phyloP scores from a whole-genome alignment of 2,329 filamentous ascomycete species.

The Pestalotiopsis sp. region DNA sequence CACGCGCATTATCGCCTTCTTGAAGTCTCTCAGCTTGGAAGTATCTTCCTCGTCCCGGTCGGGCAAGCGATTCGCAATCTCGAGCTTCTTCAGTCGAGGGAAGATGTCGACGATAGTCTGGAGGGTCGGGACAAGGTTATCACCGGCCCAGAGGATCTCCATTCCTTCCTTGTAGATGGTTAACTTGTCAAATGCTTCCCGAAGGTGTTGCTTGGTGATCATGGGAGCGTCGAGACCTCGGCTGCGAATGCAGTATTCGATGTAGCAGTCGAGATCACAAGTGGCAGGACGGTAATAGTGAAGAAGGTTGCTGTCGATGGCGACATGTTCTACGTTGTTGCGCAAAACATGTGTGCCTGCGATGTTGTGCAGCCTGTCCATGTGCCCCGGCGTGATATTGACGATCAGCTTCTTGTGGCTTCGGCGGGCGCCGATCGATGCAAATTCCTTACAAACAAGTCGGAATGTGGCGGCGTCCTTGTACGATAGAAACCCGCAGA shows the following conservation, averaged over 20 bases:
- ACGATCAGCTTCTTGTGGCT: not conserved
- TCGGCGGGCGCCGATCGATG: not conserved
- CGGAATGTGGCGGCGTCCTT: not conserved
- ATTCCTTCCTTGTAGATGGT: not conserved
- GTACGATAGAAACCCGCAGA: not conserved
- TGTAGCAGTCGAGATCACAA: too few species aligned
- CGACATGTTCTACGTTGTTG: not conserved
- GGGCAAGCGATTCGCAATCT: not conserved
- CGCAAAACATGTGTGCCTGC: not conserved
- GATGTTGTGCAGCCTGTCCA: not conserved
- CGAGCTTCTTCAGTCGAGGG: not conserved
- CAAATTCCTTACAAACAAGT: not conserved
- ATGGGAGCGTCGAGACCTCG: not conserved
- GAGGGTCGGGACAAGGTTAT: not conserved
- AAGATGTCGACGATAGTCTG: not conserved
- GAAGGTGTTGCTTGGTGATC: not conserved
- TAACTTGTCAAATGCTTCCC: not conserved
- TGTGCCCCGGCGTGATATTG: not conserved
- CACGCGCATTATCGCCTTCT: not conserved
- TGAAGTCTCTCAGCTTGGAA: too few species aligned
- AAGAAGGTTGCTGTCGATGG: not conserved
- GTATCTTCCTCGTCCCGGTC: too few species aligned
- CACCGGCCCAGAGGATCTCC: not conserved
- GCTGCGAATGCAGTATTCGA: too few species aligned
- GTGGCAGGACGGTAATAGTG: too few species aligned